phyloP scores from a whole-genome alignment of 208 protist genomes.

The Leishmania braziliensis region DNA sequence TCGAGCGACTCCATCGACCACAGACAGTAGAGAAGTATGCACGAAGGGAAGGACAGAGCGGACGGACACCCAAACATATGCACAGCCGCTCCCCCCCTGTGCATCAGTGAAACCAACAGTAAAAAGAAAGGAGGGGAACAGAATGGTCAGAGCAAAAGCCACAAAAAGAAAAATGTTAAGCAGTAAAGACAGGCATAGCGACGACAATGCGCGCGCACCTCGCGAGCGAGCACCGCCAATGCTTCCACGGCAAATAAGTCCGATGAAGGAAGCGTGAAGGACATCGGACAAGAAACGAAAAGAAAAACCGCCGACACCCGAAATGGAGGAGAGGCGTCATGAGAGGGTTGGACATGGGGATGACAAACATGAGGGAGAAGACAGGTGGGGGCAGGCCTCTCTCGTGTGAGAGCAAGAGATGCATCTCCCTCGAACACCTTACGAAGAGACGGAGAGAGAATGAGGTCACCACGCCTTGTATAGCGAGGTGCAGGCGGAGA shows the following conservation, averaged over 20 bases:
- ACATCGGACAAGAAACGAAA: conserved; percentile 1
- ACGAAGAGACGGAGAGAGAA: background rate
- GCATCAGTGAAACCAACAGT: background rate
- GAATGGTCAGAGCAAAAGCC: background rate
- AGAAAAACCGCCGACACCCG: conserved; percentile 2
- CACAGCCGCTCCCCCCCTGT: background rate
- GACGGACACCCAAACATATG: background rate
- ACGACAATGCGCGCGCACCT: background rate
- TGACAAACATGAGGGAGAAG: background rate
- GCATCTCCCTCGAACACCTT: no score
- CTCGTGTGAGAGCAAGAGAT: background rate
- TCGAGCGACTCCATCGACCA: background rate
- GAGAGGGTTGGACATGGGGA: background rate
- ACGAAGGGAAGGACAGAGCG: background rate
- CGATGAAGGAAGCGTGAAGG: background rate
- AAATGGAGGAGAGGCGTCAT: background rate
- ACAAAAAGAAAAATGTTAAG: background rate
- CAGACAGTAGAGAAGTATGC: background rate
- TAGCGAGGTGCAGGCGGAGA: background rate
- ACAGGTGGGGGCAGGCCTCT: no score
- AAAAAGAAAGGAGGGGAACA: background rate
- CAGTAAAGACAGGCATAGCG: background rate
- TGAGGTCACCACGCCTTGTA: background rate
- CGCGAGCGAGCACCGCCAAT: no score
- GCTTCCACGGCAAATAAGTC: background rate